Evolutionary conservation across 2,329 filamentous ascomycete species (phyloP), one percentile per base, ranked within the genome.

Genomic region (Aspergillus sp.): DNA sequence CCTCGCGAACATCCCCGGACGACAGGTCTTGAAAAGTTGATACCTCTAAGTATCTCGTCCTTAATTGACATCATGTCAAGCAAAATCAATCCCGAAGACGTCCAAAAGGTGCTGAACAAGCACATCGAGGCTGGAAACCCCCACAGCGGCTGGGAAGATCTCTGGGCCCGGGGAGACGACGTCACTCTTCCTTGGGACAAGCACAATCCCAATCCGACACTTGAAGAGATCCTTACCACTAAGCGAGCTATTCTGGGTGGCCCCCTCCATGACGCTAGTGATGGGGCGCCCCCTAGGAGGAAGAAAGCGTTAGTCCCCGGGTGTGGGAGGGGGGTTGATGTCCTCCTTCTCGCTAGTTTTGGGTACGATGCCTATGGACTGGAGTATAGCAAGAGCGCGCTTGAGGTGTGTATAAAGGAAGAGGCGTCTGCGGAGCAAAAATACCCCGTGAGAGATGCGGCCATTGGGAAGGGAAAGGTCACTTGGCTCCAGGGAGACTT

Each of bases 281-380:
- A 66, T 52, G 61, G 53, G 13, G 58, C 62, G 9, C 43, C 65
- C 22, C 64, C 57, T 32, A 65, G 64, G 39, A 68, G 75, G 54
- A 83, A 82, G 64, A 79, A 78, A 56, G 91, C 88, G 1, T 78
- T 96, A 8, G 88, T 96, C 0, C 89, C 91, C 0, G 91, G 91
- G 5, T 96, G 91, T 73, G 92, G 91, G 0, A 83, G 84, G 47
- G 92, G 91, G 5, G 89, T 95, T 68, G 92, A 96, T 75, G 89
- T 91, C 2, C 79, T 91, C 9, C 79, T 96, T 38, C 81, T 96
- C 44, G 84, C 86, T 49, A 84, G 85, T 9, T 85, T 88, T 67
- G 91, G 91, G 1, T 95, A 90, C 70, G 88, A 96, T 73, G 85
- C 86, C 1, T 87, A 85, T 66, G 92, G 90, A 0, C 75, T 96